Evolutionary conservation across 345 rosid species (phyloP), one percentile per base, ranked within the genome.

Genomic region (Firmiana major): DNA sequence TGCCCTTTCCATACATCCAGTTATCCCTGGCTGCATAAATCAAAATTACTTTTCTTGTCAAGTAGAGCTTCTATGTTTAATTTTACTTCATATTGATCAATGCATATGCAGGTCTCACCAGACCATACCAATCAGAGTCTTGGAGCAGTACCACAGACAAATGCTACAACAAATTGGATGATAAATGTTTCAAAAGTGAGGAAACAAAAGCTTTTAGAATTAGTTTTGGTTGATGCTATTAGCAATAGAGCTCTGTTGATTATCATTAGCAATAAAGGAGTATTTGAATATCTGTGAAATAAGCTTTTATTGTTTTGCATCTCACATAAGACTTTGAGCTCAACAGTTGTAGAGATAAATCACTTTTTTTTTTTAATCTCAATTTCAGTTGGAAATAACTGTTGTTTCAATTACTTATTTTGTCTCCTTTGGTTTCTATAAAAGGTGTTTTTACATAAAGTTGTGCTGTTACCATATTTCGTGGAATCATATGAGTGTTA

Each of bases 141-240:
- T 53, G 75, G 75, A 71, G 75, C 75, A 51, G 60, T 77, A 28
- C 75, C 82, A 7, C 79, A 48, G 80, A 63, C 84, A 76, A 76
- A 42, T 46, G n/a, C 19, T 48, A 36, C 71, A 48, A 22, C 80
- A 19, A 78, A 77, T 51, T 80, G 84, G 84, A 78, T 58, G 24
- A 78, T 80, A 64, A 42, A 62, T 72, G 82, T 63, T 53, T 76
- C 88, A 67, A 74, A 83, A 68, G 84, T 85, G 79, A 83, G 86
- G 64, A 68, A 68, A 68, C 17, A 58, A n/a, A n/a, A 28, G 13
- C 34, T 16, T 75, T 22, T 26, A 48, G 34, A 17, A 71, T 26
- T 15, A 5, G 17, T 59, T 46, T 69, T 3, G 22, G 38, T 62
- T 28, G 45, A 19, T 42, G n/a, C 26, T 45, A 46, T 48, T 57